Evolutionary conservation across 768 basidiomycete genomes (phyloP).

Genomic region (Albatrellus ellisii): DNA sequence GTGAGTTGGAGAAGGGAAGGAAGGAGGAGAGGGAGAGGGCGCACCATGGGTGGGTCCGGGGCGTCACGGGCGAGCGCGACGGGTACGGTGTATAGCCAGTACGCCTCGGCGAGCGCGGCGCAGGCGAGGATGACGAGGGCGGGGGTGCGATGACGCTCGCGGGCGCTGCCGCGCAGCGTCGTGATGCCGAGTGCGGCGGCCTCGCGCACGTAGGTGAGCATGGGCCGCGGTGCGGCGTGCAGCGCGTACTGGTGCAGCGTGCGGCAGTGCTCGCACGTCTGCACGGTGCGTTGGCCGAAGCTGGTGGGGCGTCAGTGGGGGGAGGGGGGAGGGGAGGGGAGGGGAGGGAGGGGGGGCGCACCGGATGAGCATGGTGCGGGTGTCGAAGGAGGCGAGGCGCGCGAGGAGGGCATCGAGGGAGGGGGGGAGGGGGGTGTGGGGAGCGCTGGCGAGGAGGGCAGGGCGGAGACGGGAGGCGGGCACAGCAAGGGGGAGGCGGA

Average conservation of each 20-base stretch:
- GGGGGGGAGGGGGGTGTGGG: slow-evolving; percentile 3
- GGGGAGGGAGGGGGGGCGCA: background rate
- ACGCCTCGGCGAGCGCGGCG: slow-evolving; percentile 7
- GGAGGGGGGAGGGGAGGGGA: background rate
- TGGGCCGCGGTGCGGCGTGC: slow-evolving; percentile 7
- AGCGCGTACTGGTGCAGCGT: slow-evolving; percentile 9
- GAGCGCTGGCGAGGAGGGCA: background rate
- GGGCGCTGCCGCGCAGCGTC: slow-evolving; percentile 7
- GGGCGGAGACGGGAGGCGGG: slow-evolving; percentile 5
- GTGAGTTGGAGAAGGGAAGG: background rate
- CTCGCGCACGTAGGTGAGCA: slow-evolving; percentile 12
- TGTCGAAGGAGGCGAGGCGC: slow-evolving; percentile 11
- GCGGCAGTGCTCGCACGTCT: slow-evolving; percentile 10
- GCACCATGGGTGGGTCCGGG: slow-evolving; percentile 7
- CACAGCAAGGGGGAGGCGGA: slow-evolving; percentile 9
- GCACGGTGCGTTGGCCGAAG: slow-evolving; percentile 9
- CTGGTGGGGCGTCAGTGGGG: background rate
- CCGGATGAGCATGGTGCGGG: slow-evolving; percentile 11
- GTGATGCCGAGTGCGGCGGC: slow-evolving; percentile 6
- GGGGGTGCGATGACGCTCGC: slow-evolving; percentile 7
- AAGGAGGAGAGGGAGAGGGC: background rate
- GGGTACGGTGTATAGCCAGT: slow-evolving; percentile 6
- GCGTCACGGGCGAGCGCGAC: slow-evolving; percentile 4
- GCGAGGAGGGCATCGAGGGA: slow-evolving; percentile 9
- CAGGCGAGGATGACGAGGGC: slow-evolving; percentile 4